Evolutionary conservation across 2,329 filamentous ascomycete species (phyloP).

Genomic region (Apiospora kogelbergensis): DNA sequence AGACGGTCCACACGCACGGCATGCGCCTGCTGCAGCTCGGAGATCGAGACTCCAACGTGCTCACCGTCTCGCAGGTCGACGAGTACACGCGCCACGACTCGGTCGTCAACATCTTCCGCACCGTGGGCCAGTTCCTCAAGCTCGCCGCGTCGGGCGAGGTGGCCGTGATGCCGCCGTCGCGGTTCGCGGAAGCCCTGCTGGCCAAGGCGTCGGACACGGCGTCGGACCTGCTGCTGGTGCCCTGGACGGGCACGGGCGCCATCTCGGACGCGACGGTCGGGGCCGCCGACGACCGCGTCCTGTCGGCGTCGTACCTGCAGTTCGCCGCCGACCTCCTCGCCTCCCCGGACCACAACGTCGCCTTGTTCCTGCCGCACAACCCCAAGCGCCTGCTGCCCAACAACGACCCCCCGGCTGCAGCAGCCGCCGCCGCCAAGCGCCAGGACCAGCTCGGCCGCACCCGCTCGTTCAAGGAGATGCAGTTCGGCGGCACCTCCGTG

Average conservation of each 20-base stretch:
- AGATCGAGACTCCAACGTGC: slow-evolving; percentile 91
- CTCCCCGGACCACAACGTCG: slow-evolving; percentile 64
- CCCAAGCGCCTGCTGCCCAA: slow-evolving; percentile 54
- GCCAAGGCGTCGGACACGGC: slow-evolving; percentile 68
- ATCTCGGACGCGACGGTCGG: slow-evolving; percentile 57
- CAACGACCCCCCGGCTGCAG: slow-evolving; percentile 36
- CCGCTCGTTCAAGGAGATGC: neutral
- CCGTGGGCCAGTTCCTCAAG: slow-evolving; percentile 82
- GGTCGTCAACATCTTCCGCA: slow-evolving; percentile 86
- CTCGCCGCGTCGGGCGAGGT: slow-evolving; percentile 81
- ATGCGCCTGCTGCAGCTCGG: slow-evolving; percentile 85
- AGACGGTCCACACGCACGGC: slow-evolving; percentile 73
- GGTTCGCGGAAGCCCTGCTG: slow-evolving; percentile 76
- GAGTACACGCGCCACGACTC: slow-evolving; percentile 75
- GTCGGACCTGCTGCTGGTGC: slow-evolving; percentile 76
- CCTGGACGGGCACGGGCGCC: slow-evolving; percentile 84
- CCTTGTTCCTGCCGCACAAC: slow-evolving; percentile 62
- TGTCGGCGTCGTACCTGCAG: slow-evolving; percentile 62
- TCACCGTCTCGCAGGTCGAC: slow-evolving; percentile 84
- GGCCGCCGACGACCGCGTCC: slow-evolving; percentile 57
- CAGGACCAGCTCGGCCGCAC: neutral
- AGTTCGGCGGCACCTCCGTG: slow-evolving; percentile 38
- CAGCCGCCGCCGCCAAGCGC: slow-evolving; percentile 24
- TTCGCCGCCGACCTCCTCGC: slow-evolving; percentile 71
- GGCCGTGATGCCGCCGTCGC: slow-evolving; percentile 72